Evolutionary conservation across 2,329 filamentous ascomycete genomes (phyloP).

Genomic region (Ascosphaera apis): DNA sequence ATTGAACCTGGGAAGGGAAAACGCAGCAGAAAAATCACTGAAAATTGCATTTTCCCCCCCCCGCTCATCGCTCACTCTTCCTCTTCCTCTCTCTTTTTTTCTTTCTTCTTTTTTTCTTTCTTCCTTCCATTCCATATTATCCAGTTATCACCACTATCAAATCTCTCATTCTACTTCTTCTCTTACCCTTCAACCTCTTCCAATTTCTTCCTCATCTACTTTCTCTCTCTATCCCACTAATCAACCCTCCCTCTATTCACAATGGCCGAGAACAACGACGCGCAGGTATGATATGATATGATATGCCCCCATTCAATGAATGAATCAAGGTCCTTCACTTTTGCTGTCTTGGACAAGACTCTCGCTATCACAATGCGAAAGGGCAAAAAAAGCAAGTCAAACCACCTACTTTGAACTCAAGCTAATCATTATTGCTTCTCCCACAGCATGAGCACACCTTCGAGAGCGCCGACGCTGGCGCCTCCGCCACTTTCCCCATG

Average conservation of each 20-base stretch:
- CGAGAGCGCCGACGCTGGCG: constrained; percentile 88
- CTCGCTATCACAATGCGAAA: background rate
- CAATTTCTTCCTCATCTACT: constrained; percentile 6
- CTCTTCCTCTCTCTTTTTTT: constrained; percentile 3
- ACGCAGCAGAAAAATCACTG: too few species aligned
- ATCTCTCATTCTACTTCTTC: background rate
- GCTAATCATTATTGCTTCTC: constrained; percentile 2
- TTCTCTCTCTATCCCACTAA: constrained; percentile 5
- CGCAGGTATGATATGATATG: constrained; percentile 30
- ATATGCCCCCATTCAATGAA: background rate
- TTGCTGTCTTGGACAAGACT: background rate
- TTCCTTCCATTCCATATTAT: constrained; percentile 6
- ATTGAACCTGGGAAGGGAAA: too few species aligned
- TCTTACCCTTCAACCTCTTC: constrained; percentile 7
- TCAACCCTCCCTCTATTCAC: constrained; percentile 15
- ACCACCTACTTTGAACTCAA: background rate
- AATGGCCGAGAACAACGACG: constrained; percentile 41
- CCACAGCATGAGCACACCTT: constrained; percentile 52
- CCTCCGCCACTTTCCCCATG: constrained; percentile 85
- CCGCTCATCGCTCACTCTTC: background rate
- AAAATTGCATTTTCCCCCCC: background rate
- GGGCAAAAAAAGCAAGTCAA: too few species aligned
- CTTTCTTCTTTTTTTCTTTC: constrained; percentile 8
- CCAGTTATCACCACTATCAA: constrained; percentile 5
- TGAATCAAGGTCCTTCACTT: background rate